Evolutionary conservation across 1,284 basidiomycete genomes (phyloP).

Genomic region (Rhodotorula sp.): DNA sequence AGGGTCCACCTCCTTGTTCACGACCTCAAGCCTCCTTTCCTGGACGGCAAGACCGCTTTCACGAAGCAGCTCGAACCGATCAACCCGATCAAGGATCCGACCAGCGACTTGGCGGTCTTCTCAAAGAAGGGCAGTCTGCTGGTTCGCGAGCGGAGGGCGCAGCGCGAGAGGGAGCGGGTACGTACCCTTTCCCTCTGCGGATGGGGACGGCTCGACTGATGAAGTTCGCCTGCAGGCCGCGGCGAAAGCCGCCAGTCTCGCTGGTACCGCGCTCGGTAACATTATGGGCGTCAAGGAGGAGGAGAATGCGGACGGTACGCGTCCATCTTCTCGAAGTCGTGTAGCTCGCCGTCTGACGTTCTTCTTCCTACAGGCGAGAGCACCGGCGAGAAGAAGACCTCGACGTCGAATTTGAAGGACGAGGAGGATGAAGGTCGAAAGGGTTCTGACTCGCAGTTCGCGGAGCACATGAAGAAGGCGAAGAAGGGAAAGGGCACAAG

Average conservation of each 20-base stretch:
- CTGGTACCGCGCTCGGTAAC: conserved; percentile 91
- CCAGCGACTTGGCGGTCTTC: conserved; percentile 93
- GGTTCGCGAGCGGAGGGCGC: conserved; percentile 91
- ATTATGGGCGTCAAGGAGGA: conserved; percentile 97
- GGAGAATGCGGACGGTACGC: conserved; percentile 49
- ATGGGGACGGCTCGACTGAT: neutral
- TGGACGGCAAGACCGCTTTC: conserved; percentile 92
- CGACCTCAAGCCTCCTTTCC: conserved; percentile 94
- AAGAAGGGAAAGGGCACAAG: conserved; percentile 43
- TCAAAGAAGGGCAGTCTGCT: conserved; percentile 90
- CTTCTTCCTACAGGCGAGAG: neutral
- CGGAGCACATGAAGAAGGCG: conserved; percentile 68
- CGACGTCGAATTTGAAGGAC: conserved; percentile 53
- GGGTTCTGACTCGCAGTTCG: conserved; percentile 94
- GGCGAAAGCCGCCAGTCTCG: conserved; percentile 86
- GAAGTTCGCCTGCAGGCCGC: conserved; percentile 58
- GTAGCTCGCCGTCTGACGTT: neutral
- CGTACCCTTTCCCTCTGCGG: neutral
- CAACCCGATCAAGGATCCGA: conserved; percentile 90
- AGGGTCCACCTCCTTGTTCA: conserved; percentile 97
- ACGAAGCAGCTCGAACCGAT: conserved; percentile 97
- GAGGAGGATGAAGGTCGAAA: conserved; percentile 60
- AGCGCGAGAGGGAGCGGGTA: conserved; percentile 85
- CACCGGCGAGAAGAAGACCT: neutral
- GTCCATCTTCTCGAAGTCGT: neutral